phyloP scores from a whole-genome alignment of 495 filamentous ascomycete genomes.

The Chlorociboria aeruginascens region DNA sequence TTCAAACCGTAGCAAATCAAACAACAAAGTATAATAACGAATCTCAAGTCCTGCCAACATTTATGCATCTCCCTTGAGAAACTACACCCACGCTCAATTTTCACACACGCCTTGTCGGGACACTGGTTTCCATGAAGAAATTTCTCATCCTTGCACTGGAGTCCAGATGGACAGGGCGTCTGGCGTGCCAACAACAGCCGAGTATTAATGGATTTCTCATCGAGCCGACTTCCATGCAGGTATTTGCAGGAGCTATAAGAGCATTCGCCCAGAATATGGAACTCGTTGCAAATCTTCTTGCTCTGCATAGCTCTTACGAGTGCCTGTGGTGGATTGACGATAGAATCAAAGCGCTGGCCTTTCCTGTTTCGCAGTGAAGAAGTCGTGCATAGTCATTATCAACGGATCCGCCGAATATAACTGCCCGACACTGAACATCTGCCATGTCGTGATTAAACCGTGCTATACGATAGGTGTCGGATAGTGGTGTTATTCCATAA shows the following conservation, averaged over 20 bases:
- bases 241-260: neutral
- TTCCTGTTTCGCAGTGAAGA: neutral
- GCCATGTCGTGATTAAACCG: neutral
- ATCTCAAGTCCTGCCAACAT: neutral
- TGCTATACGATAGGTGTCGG: neutral
- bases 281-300: neutral
- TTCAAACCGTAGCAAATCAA: neutral
- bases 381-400: neutral
- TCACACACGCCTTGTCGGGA: neutral
- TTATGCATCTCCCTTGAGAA: neutral
- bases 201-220: neutral
- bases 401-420: neutral
- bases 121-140: neutral
- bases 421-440: neutral
- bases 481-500: neutral
- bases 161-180: neutral
- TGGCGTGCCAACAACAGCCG: neutral
- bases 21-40: neutral
- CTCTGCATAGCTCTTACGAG: neutral
- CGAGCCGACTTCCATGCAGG: neutral
- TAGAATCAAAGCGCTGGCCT: neutral
- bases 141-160: conserved; percentile 1
- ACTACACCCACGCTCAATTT: neutral
- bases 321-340: neutral
- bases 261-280: neutral